Evolutionary conservation across 306 rosid genomes (phyloP).

Genomic region (Acacia crassicarpa): DNA sequence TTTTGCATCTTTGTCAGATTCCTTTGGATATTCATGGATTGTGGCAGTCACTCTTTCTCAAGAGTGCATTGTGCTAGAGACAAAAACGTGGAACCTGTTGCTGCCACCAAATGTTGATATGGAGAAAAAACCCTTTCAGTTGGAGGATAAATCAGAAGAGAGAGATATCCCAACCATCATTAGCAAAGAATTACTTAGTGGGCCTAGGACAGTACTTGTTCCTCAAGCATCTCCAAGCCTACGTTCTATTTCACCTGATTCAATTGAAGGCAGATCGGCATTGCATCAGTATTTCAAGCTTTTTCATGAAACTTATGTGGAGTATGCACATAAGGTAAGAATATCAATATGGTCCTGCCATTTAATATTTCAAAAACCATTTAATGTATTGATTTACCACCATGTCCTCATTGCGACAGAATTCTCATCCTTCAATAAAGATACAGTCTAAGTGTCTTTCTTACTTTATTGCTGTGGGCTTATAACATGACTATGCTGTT

Average conservation of each 20-base stretch:
- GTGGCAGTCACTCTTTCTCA: slow-evolving; percentile 69
- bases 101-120: slow-evolving; percentile 63
- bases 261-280: slow-evolving; percentile 88
- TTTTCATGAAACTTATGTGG: slow-evolving; percentile 93
- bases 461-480: slow-evolving; percentile 7
- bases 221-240: slow-evolving; percentile 77
- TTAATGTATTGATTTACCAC: slow-evolving; percentile 5
- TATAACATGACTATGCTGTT: slow-evolving; percentile 18
- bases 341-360: slow-evolving; percentile 16
- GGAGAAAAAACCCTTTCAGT: slow-evolving; percentile 43
- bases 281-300: slow-evolving; percentile 92
- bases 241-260: slow-evolving; percentile 84
- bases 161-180: slow-evolving; percentile 58
- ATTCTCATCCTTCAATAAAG: not conserved
- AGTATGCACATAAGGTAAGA: slow-evolving; percentile 90
- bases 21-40: slow-evolving; percentile 97
- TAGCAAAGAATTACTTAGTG: slow-evolving; percentile 84
- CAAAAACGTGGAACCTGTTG: slow-evolving; percentile 79
- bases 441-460: not conserved
- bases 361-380: not conserved
- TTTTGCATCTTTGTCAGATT: slow-evolving; percentile 84
- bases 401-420: not conserved
- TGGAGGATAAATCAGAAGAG: slow-evolving; percentile 49
- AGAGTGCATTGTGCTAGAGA: slow-evolving; percentile 84
- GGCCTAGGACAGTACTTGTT: slow-evolving; percentile 78